phyloP scores from a whole-genome alignment of 1,139 yeast species.

The Blastobotrys malaysiensis region DNA sequence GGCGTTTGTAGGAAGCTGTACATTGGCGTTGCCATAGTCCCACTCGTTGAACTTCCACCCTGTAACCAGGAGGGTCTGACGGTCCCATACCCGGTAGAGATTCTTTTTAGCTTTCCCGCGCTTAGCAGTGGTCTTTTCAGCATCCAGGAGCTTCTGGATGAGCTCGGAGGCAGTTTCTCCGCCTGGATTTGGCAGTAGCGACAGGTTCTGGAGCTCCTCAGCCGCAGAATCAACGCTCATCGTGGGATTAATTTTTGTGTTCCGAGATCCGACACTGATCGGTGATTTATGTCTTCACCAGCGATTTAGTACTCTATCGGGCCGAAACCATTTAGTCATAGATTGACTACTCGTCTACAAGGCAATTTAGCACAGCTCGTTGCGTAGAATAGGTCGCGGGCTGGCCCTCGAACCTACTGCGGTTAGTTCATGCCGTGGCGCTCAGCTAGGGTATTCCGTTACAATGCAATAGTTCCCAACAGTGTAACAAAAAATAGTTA shows the following conservation, averaged over 20 bases:
- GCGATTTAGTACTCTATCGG: too few relatives aligned
- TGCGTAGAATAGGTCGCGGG: too few relatives aligned
- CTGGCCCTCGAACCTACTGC: too few relatives aligned
- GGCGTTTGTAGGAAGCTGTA: conserved; percentile 63
- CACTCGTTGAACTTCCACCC: conserved; percentile 86
- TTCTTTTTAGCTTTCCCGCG: conserved; percentile 24
- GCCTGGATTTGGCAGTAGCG: conserved; percentile 7
- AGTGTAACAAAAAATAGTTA: too few relatives aligned
- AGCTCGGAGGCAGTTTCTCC: conserved; percentile 7
- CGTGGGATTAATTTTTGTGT: neutral
- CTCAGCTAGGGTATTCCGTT: too few relatives aligned
- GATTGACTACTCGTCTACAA: too few relatives aligned
- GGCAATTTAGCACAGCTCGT: too few relatives aligned
- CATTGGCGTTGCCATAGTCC: conserved; percentile 62
- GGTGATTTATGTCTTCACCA: too few relatives aligned
- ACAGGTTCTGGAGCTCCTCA: neutral
- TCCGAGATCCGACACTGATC: too few relatives aligned
- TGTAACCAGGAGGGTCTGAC: conserved; percentile 24
- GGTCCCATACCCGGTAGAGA: conserved; percentile 28
- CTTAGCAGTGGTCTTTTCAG: conserved; percentile 4
- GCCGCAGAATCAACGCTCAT: neutral
- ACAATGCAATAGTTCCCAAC: too few relatives aligned
- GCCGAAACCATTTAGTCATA: too few relatives aligned
- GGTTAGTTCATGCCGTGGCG: too few relatives aligned
- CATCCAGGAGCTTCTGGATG: conserved; percentile 5